A percentile compares a stretch with the other conserved stretches of the same genome.
Conservation (phyloP, 2,329 filamentous ascomycete genomes). For the Xylariaceae sp. region DNA sequence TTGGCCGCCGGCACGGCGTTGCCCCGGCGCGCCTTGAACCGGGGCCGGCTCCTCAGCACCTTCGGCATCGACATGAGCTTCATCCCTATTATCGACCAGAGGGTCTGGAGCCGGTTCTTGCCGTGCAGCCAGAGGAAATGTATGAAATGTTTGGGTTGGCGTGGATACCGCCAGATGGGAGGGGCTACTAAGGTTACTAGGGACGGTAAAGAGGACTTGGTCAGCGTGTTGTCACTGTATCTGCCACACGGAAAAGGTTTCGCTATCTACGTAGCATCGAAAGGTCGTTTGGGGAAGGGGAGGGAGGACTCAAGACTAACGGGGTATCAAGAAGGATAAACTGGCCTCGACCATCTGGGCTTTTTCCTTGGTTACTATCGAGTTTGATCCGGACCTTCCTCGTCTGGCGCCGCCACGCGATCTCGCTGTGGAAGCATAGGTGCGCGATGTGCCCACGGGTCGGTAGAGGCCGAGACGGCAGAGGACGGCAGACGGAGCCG, state of each 20-base stretch:
- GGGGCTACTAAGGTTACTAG: constrained; percentile 35
- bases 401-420: no score
- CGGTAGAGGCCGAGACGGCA: constrained; percentile 13
- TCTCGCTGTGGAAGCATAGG: constrained; percentile 7
- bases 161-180: constrained; percentile 34
- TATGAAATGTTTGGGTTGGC: constrained; percentile 26
- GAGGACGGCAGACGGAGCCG: constrained; percentile 7
- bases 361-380: not conserved
- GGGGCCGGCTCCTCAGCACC: constrained; percentile 43
- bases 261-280: not conserved
- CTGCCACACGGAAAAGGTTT: no score
- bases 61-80: constrained; percentile 50
- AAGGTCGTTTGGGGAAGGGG: not conserved
- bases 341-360: constrained; percentile 1
- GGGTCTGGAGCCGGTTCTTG: constrained; percentile 41
- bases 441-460: constrained; percentile 11
- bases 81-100: constrained; percentile 40
- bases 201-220: not conserved
- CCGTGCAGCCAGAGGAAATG: constrained; percentile 30
- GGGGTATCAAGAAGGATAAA: constrained; percentile 21
- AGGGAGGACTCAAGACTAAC: constrained; percentile 21
- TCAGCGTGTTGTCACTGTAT: not conserved
- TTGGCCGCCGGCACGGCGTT: constrained; percentile 56
- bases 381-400: not conserved
- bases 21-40: constrained; percentile 47